Conservation (phyloP, 306 rosid genomes). For the Cajanus cajan region DNA sequence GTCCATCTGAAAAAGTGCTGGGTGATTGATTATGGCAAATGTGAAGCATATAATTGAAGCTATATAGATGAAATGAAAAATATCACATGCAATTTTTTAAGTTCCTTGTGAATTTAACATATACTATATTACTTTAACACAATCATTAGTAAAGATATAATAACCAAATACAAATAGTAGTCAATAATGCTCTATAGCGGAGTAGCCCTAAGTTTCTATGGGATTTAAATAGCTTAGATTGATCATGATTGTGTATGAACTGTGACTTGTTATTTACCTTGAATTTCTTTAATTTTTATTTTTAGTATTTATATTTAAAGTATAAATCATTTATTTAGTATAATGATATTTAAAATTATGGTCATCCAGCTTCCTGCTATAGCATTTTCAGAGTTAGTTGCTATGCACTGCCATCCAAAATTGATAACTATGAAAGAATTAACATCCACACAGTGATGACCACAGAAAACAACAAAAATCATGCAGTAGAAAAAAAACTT, state of each 20-base stretch:
- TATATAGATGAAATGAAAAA: background rate
- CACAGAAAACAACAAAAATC: conserved; percentile 7
- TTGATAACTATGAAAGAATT: background rate
- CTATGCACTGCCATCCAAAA: too few species aligned
- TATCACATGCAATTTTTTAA: background rate
- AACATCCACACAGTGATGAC: background rate
- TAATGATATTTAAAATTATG: too few species aligned
- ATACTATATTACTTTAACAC: background rate
- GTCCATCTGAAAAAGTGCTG: background rate
- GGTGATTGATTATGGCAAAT: background rate
- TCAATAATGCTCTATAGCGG: too few species aligned
- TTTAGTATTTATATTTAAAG: too few species aligned
- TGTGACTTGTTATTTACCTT: too few species aligned
- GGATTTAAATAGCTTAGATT: too few species aligned
- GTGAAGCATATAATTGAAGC: background rate
- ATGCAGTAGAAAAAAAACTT: conserved; percentile 15
- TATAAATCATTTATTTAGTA: too few species aligned
- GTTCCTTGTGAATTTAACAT: background rate
- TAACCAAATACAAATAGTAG: background rate
- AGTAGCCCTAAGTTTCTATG: too few species aligned
- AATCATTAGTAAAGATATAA: background rate
- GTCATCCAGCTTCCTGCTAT: too few species aligned
- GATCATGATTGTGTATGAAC: too few species aligned
- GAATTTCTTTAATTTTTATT: too few species aligned
- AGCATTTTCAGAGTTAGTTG: too few species aligned